phyloP scores from a whole-genome alignment of 371 early-diverging fungal species.

The Mortierella sp. region DNA sequence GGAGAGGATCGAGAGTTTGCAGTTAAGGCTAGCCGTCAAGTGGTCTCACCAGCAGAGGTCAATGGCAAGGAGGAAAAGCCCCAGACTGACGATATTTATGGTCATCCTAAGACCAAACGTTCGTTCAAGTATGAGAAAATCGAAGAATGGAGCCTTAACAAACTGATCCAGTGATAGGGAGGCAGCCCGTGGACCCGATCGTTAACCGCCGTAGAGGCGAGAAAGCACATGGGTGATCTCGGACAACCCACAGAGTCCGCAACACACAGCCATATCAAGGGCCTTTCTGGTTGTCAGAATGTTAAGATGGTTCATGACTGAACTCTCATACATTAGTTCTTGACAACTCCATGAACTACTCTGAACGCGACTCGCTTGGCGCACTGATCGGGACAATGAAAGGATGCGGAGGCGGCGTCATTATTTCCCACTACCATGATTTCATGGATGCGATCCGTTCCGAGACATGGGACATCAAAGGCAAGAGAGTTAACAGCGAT shows the following conservation, averaged over 20 bases:
- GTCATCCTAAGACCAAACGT: conserved; percentile 77
- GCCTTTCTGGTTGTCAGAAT: conserved; percentile 93
- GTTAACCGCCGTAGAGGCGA: conserved; percentile 72
- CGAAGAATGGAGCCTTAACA: conserved; percentile 74
- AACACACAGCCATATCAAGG: conserved; percentile 85
- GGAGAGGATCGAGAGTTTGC: conserved; percentile 77
- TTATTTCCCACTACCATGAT: conserved; percentile 81
- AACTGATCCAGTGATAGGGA: conserved; percentile 73
- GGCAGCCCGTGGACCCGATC: conserved; percentile 73
- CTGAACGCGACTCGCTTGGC: conserved; percentile 82
- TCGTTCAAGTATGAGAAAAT: conserved; percentile 77
- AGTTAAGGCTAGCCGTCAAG: conserved; percentile 70
- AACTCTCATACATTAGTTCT: conserved; percentile 88
- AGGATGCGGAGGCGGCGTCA: conserved; percentile 80
- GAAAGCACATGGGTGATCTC: conserved; percentile 76
- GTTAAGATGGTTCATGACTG: conserved; percentile 90
- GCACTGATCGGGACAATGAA: conserved; percentile 74
- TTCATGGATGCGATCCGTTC: conserved; percentile 77
- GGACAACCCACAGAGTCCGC: conserved; percentile 79
- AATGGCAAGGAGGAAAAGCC: conserved; percentile 67
- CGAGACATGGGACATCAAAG: conserved; percentile 82
- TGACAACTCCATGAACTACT: conserved; percentile 91
- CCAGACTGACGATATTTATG: conserved; percentile 66
- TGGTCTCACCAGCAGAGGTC: conserved; percentile 69
- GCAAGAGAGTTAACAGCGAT: conserved; percentile 62